A percentile compares a stretch with the other conserved stretches of the same genome.
phyloP scores from a whole-genome alignment of 23 red algal species.

The Cyanidioschyzon merolae region DNA sequence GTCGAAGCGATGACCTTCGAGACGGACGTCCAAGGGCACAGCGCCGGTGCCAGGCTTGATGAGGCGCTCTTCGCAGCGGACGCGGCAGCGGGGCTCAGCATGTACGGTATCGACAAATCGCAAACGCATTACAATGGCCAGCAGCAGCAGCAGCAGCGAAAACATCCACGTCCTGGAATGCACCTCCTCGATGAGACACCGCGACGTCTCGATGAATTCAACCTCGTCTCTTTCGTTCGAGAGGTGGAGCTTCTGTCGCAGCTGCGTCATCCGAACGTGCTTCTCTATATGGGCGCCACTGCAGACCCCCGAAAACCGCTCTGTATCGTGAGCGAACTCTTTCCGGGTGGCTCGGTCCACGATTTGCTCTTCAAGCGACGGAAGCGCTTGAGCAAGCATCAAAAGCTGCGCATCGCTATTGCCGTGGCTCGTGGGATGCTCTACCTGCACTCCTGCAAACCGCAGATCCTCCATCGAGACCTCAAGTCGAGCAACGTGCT shows the following conservation, averaged over 20 bases:
- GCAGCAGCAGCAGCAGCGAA: background rate
- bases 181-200: background rate
- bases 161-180: background rate
- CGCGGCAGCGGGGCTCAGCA: background rate
- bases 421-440: conserved; percentile 86
- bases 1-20: background rate
- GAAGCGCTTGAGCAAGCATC: background rate
- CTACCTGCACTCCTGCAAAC: conserved; percentile 86
- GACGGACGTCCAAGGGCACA: background rate
- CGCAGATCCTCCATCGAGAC: conserved; percentile 86
- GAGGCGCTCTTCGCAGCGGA: background rate
- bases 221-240: conserved; percentile 39
- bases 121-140: background rate
- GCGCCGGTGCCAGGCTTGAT: background rate
- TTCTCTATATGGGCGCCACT: conserved; percentile 90
- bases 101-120: too few relatives aligned
- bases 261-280: conserved; percentile 86
- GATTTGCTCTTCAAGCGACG: conserved; percentile 35
- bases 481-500: conserved; percentile 95
- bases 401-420: background rate
- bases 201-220: background rate
- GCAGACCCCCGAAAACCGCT: conserved; percentile 60
- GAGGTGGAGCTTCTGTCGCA: conserved; percentile 87
- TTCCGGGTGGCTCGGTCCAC: conserved; percentile 70
- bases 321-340: conserved; percentile 92